Conservation (phyloP, 2,329 filamentous ascomycete species). For the Furcasterigmium furcatum region DNA sequence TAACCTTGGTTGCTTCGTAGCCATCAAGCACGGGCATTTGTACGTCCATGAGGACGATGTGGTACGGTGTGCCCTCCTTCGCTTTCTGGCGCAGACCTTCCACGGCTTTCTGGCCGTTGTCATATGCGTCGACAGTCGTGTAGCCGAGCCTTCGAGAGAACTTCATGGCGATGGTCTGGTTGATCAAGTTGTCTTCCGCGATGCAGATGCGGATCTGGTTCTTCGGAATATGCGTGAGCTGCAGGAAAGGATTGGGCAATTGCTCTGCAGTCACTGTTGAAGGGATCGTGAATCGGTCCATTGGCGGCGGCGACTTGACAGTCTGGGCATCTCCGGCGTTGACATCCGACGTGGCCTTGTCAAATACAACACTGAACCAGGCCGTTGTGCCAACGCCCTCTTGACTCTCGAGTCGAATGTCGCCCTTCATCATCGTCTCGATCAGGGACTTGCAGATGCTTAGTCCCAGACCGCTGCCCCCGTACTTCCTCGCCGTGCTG, state of each 20-base stretch:
- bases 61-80: slow-evolving; percentile 72
- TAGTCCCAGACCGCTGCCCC: slow-evolving; percentile 84
- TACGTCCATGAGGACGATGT: slow-evolving; percentile 92
- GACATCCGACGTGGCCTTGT: slow-evolving; percentile 68
- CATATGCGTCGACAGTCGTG: slow-evolving; percentile 77
- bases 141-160: slow-evolving; percentile 87
- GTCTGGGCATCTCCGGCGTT: slow-evolving; percentile 52
- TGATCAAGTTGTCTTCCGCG: slow-evolving; percentile 93
- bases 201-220: slow-evolving; percentile 85
- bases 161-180: slow-evolving; percentile 89
- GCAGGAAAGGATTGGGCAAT: slow-evolving; percentile 47
- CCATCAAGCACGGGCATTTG: slow-evolving; percentile 95
- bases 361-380: slow-evolving; percentile 82
- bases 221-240: slow-evolving; percentile 71
- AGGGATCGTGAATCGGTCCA: slow-evolving; percentile 26
- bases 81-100: slow-evolving; percentile 77
- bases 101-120: slow-evolving; percentile 84
- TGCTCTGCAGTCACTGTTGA: slow-evolving; percentile 16
- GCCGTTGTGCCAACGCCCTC: slow-evolving; percentile 68
- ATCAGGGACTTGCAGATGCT: slow-evolving; percentile 95
- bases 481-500: slow-evolving; percentile 86
- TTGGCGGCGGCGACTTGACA: slow-evolving; percentile 28
- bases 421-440: slow-evolving; percentile 86
- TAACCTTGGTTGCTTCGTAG: slow-evolving; percentile 82
- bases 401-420: slow-evolving; percentile 76